A percentile compares a stretch with the other conserved stretches of the same genome.
These are phyloP conservation scores for Suhomyces prunicola DNA, from an alignment of 805 yeast genomes.

Conservation along the genomic window DNA sequence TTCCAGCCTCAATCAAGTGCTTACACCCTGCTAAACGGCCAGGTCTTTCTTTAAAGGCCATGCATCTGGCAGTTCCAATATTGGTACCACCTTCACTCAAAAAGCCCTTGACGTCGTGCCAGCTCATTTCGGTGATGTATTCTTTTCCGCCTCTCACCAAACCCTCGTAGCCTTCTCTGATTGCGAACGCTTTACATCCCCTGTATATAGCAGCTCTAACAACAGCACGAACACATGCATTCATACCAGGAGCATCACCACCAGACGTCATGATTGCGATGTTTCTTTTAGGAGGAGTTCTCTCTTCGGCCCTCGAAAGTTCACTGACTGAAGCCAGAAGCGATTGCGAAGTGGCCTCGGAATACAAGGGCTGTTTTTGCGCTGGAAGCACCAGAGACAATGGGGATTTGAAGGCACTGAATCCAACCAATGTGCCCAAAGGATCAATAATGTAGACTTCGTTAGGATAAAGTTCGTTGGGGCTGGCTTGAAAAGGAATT, in stretches of 20 bases:
- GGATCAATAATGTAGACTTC: conserved; percentile 83
- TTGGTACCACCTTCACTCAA: conserved; percentile 90
- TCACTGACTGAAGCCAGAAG: conserved; percentile 16
- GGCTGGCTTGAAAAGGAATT: conserved; percentile 53
- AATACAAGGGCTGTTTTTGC: conserved; percentile 20
- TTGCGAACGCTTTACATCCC: conserved; percentile 88
- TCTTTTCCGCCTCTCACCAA: conserved; percentile 79
- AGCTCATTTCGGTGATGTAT: conserved; percentile 69
- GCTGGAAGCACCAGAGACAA: conserved; percentile 48
- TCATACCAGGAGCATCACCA: conserved; percentile 99
- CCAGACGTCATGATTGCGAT: conserved; percentile 98
- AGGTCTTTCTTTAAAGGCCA: conserved; percentile 76
- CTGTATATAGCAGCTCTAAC: conserved; percentile 86
- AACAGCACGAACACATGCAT: conserved; percentile 92
- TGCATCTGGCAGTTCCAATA: conserved; percentile 94
- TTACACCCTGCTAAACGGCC: conserved; percentile 84
- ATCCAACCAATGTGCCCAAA: conserved; percentile 76
- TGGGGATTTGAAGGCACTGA: conserved; percentile 61
- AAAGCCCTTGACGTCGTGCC: conserved; percentile 97
- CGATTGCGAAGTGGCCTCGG: conserved; percentile 16
- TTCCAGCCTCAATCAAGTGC: conserved; percentile 81
- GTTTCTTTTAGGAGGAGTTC: conserved; percentile 37
- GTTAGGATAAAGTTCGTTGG: conserved; percentile 69
- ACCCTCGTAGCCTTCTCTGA: conserved; percentile 94
- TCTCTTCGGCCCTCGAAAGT: conserved; percentile 14